Percentiles rank a stretch among this genome's conserved stretches.
These are phyloP conservation scores for Sporisorium scitamineum DNA, from an alignment of 1,284 basidiomycete species.

Conservation along the genomic window DNA sequence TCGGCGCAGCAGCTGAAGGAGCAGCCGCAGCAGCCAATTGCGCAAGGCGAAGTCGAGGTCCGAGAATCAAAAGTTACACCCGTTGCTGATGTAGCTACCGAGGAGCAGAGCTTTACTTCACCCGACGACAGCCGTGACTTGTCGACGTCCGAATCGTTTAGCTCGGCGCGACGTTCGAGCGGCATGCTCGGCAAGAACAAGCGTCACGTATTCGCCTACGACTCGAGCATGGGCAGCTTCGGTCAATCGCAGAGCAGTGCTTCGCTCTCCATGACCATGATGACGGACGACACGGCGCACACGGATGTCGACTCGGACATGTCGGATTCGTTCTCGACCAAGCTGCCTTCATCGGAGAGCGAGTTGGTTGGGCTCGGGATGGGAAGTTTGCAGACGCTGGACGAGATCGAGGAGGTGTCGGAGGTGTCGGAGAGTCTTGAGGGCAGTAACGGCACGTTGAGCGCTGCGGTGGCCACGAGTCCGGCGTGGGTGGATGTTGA, in stretches of 20 bases:
- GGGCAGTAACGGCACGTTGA: constrained; percentile 32
- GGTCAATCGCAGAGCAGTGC: constrained; percentile 54
- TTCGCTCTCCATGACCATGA: constrained; percentile 42
- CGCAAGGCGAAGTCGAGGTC: neutral
- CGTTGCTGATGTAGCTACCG: neutral
- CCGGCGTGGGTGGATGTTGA: constrained; percentile 46
- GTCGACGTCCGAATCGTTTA: constrained; percentile 18
- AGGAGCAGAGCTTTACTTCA: constrained; percentile 23
- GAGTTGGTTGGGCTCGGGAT: constrained; percentile 42
- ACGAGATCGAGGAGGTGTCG: constrained; percentile 56
- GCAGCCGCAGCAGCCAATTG: neutral
- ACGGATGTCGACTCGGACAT: constrained; percentile 46
- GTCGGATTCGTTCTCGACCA: constrained; percentile 30
- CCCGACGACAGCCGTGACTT: constrained; percentile 27
- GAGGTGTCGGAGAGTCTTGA: constrained; percentile 46
- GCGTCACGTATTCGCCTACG: constrained; percentile 64
- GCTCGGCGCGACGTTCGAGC: constrained; percentile 29
- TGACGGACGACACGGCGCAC: constrained; percentile 42
- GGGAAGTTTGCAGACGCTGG: constrained; percentile 50
- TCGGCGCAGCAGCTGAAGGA: constrained; percentile 1
- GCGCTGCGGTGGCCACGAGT: constrained; percentile 7
- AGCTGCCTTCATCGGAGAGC: constrained; percentile 32
- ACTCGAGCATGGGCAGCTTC: constrained; percentile 60
- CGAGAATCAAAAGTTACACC: neutral
- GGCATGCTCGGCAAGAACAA: constrained; percentile 54